Evolutionary conservation across 2,329 filamentous ascomycete genomes (phyloP), one percentile per base, ranked within the genome.

Genomic region (Alternaria metachromatica): DNA sequence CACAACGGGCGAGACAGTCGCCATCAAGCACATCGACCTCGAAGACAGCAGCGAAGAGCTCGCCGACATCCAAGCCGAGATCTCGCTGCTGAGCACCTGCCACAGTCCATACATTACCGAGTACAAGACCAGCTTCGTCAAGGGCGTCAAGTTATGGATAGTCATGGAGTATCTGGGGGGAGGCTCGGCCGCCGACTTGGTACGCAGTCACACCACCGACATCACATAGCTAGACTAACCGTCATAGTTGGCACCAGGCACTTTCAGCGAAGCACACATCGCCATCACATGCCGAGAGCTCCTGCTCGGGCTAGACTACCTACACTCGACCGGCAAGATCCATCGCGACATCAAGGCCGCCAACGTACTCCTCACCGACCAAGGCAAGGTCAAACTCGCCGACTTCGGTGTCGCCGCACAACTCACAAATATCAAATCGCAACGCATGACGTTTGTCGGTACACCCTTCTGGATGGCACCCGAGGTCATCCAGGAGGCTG

Each of bases 391-490:
- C 78, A 98, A 98, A 84, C 86, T 98, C 71, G 95, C 95, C 44
- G 95, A 99, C 81, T 99, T 99, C 77, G 96, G 96, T 63, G 96
- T 99, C 45, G 96, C 96, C 8, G 95, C 96, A 28, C 96, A 99
- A 80, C 86, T 99, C 74, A 97, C 93, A 65, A 97, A 97, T 78
- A 97, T 98, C 83, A 97, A 97, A 82, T 97, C 95, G 3, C 94
- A 97, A 80, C 89, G 96, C 58, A 95, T 98, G 81, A 99, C 96
- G 0, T 98, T 99, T 76, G 96, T 99, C 20, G 96, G 96, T 97
- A 98, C 95, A 0, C 96, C 96, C 0, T 98, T 97, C 80, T 98
- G 96, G 96, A 98, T 98, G 95, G 95, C 96, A 2, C 95, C 95
- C 8, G 95, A 98, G 82, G 95, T 98, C 55, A 98, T 98, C 79